Base-by-base conservation (phyloP, 176 grass and related monocot genomes). In the Aegilops sharonensis region DNA sequence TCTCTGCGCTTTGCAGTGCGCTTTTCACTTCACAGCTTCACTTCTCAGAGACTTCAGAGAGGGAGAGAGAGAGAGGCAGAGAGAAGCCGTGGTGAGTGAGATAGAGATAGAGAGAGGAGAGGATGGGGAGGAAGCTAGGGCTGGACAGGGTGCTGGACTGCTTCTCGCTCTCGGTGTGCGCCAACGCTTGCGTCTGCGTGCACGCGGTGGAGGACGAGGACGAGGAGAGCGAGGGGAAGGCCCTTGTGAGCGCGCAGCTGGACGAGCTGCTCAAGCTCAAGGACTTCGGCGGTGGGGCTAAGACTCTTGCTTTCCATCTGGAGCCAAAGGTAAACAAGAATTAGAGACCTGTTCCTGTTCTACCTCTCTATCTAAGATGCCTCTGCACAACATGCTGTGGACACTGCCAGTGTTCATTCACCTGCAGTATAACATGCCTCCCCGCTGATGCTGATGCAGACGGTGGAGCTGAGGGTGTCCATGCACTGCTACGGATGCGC, bases 401-500 rank as follows among this genome's bases (percentile, higher is more conserved):
- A 11, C 11, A 18, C 71, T 65, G 79, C 5, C 83, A 30, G 3
- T 9, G 34, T 35, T 35, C 34, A 54, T 8, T 75, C 25, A 1
- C 13, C 25, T 36, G 35, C 35, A 36, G 5, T 36, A 36, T 36
- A 36, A 36, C 35, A 36, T 36, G 35, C 10, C 47, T 60, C 45
- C 3, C 34, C 42, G 60, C 13, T 70, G 47, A 30, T 88, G 60
- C 13, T 70, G 47, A 30, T 88, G 87, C 83, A 99, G 97, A 99
- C 92, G 11, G 97, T 99, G 72, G 97, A 94, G 75, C 86, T 99
- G 68, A 91, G 75, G 90, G 97, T 99, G 81, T 95, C 91, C 24
- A 96, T 99, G 97, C 97, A 99, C 81, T 96, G 97, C 90, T 50
- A 89, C 47, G 97, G 94, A 3, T 99, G 94, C n/a, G 92, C 94